These are phyloP conservation scores for Phytophthora brassicae DNA, from an alignment of 352 stramenopile species.

Conservation along the genomic window DNA sequence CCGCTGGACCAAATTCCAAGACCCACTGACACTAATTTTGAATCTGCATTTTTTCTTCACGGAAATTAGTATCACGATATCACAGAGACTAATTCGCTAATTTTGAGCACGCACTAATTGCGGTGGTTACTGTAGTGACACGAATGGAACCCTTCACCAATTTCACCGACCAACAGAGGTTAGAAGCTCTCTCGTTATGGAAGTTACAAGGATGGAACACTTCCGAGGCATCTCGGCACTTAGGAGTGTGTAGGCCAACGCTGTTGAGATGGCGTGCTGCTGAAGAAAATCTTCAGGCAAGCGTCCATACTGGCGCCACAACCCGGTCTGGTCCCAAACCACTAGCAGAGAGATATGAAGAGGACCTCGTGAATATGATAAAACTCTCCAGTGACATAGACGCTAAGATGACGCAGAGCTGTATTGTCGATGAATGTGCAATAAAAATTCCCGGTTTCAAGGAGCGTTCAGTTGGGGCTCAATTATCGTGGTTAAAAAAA, in stretches of 20 bases:
- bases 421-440: neutral
- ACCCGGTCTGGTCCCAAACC: neutral
- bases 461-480: neutral
- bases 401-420: too few relatives aligned
- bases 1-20: too few relatives aligned
- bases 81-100: too few relatives aligned
- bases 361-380: neutral
- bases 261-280: too few relatives aligned
- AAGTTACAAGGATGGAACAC: neutral
- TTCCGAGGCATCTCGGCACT: too few relatives aligned
- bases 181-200: neutral
- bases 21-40: too few relatives aligned
- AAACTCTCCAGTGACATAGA: neutral
- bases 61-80: too few relatives aligned
- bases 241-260: too few relatives aligned
- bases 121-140: too few relatives aligned
- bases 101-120: too few relatives aligned
- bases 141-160: neutral
- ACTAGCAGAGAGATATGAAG: neutral
- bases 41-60: too few relatives aligned
- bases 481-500: neutral
- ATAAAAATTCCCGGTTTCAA: neutral
- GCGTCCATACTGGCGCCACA: neutral
- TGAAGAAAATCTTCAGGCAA: too few relatives aligned
- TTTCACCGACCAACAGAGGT: neutral